Base-by-base conservation (phyloP, 164 flowering plant genomes). In the Magnolia kwangsiensis region DNA sequence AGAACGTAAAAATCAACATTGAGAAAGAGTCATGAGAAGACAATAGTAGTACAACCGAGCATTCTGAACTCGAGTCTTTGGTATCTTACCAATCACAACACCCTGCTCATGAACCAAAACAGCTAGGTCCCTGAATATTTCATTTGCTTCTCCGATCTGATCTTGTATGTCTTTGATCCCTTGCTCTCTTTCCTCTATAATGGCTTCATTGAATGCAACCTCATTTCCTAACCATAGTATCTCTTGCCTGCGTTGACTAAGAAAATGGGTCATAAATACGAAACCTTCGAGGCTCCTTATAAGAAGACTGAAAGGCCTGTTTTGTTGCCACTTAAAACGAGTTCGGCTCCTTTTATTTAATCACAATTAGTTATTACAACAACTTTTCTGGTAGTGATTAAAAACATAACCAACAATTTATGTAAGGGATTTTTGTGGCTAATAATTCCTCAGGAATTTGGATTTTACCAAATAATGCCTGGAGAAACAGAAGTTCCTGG, bases 91-190 rank as follows among this genome's bases (percentile, higher is more conserved):
- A 51, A 91, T 90, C 23, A 84, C 82, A 71, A 85, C 86, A 55
- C 92, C 91, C 76, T 91, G 96, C 50, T 87, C 89, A 72, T 90
- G 89, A 75, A 89, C 91, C 16, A 91, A 84, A 79, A 91, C 93
- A 51, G 95, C 95, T 61, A 91, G 88, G 80, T 89, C 95, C 85
- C 83, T 88, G 79, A 91, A 89, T 72, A 91, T 89, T 72, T 90
- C 96, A 85, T 85, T 87, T 70, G 84, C 86, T 78, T 91, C 75
- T 63, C 83, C 91, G 78, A 91, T 90, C 81, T 91, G 87, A 58
- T 83, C 85, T 77, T 89, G 84, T 66, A 91, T 80, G 29, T 90
- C 92, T 79, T 75, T 84, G 72, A 91, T 83, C 23, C 93, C 92
- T 73, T 89, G 91, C 23, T 89, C 95, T 77, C 95, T 87, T 75